Conservation (phyloP, 306 rosid genomes). For the Corylus americana region DNA sequence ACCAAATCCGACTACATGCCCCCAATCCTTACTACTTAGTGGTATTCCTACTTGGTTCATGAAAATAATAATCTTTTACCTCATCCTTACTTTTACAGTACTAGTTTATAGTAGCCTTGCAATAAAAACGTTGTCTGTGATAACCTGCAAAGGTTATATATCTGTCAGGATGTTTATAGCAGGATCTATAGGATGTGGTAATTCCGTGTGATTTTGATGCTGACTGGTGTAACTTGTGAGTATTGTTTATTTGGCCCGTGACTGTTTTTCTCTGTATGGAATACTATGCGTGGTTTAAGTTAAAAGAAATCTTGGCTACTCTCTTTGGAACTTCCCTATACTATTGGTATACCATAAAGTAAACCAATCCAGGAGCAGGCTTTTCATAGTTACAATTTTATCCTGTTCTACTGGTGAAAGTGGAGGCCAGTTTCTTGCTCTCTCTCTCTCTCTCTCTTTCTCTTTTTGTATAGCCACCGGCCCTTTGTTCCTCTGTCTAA, state of each 20-base stretch:
- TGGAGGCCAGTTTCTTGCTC: no score
- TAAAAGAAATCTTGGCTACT: not conserved
- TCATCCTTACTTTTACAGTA: conserved; percentile 20
- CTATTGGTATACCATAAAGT: no score
- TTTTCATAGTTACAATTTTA: no score
- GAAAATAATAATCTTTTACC: conserved; percentile 17
- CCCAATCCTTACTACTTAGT: conserved; percentile 71
- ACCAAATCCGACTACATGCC: conserved; percentile 67
- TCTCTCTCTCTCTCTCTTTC: no score
- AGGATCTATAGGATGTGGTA: not conserved
- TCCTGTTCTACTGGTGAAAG: no score
- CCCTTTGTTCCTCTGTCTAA: no score
- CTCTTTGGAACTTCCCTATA: not conserved
- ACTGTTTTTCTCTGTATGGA: not conserved
- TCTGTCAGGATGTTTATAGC: not conserved
- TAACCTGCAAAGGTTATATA: not conserved
- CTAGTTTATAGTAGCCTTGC: conserved; percentile 9
- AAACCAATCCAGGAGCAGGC: no score
- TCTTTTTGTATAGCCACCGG: no score
- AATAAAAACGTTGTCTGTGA: conserved; percentile 19
- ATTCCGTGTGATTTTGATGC: not conserved
- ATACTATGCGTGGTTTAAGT: not conserved
- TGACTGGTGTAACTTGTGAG: not conserved
- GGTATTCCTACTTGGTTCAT: conserved; percentile 21
- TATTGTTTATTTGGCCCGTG: not conserved